phyloP scores from a whole-genome alignment of 495 filamentous ascomycete species.

The Aspergillus sparsus region DNA sequence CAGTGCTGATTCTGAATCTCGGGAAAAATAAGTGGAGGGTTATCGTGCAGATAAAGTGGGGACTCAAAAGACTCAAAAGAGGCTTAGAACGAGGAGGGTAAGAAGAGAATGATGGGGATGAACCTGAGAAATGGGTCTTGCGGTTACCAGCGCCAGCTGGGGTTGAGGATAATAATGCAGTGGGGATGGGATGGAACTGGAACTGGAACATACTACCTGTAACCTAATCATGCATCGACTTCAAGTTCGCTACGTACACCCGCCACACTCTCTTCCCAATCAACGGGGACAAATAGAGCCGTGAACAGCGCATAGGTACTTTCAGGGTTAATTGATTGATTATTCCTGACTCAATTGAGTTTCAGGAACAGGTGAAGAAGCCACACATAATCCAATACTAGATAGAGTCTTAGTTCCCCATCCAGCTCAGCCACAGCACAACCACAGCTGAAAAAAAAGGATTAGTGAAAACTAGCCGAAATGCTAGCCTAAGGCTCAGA shows the following conservation, averaged over 20 bases:
- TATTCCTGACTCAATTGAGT: conserved; percentile 11
- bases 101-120: not conserved
- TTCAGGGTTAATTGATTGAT: not conserved
- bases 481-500: conserved; percentile 15
- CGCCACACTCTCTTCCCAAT: not conserved
- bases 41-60: conserved; percentile 5
- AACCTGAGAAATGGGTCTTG: conserved; percentile 9
- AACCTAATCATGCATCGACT: too few species aligned
- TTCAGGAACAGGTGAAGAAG: conserved; percentile 11
- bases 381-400: not conserved
- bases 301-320: not conserved
- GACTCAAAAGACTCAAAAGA: not conserved
- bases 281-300: not conserved
- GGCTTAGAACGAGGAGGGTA: not conserved
- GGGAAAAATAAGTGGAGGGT: not conserved
- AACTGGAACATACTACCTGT: too few species aligned
- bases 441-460: conserved; percentile 19
- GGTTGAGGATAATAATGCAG: not conserved
- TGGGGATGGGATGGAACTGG: not conserved
- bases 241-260: not conserved
- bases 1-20: not conserved
- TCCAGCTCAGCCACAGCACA: conserved; percentile 10
- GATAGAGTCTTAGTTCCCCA: not conserved
- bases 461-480: conserved; percentile 3
- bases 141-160: conserved; percentile 18